Evolutionary conservation across 2,329 filamentous ascomycete genomes (phyloP).

Genomic region (Amylocarpus encephaloides): DNA sequence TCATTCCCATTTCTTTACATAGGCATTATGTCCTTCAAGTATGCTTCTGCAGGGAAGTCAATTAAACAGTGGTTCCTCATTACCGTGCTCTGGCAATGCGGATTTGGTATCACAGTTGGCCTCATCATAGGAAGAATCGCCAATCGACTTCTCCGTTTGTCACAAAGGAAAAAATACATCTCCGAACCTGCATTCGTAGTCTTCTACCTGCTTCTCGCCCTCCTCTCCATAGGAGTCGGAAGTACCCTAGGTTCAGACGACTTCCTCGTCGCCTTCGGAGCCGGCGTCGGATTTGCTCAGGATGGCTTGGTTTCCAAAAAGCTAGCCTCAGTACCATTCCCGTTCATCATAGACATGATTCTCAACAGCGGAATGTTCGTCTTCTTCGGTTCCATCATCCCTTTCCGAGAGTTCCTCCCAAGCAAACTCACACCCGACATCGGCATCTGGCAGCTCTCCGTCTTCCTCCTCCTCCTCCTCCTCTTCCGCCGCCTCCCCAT

Average conservation of each 20-base stretch:
- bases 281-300: conserved; percentile 47
- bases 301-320: conserved; percentile 47
- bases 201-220: conserved; percentile 49
- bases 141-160: conserved; percentile 43
- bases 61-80: conserved; percentile 47
- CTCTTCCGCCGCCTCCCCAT: conserved; percentile 46
- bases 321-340: conserved; percentile 40
- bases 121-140: conserved; percentile 40
- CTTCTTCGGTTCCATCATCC: conserved; percentile 49
- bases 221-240: conserved; percentile 45
- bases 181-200: conserved; percentile 44
- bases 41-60: conserved; percentile 33
- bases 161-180: conserved; percentile 39
- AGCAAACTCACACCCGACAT: conserved; percentile 35
- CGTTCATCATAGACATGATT: conserved; percentile 45
- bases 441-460: conserved; percentile 37
- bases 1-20: conserved; percentile 51
- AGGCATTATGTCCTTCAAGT: conserved; percentile 41
- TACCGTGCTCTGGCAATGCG: conserved; percentile 49
- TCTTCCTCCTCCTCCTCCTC: conserved; percentile 42
- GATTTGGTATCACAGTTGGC: conserved; percentile 41
- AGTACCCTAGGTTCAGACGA: conserved; percentile 47
- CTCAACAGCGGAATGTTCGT: conserved; percentile 51
- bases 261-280: conserved; percentile 50
- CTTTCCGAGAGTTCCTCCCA: conserved; percentile 40